Evolutionary conservation across 371 early-diverging fungal species (phyloP).

Genomic region (Apophysomyces ossiformis): DNA sequence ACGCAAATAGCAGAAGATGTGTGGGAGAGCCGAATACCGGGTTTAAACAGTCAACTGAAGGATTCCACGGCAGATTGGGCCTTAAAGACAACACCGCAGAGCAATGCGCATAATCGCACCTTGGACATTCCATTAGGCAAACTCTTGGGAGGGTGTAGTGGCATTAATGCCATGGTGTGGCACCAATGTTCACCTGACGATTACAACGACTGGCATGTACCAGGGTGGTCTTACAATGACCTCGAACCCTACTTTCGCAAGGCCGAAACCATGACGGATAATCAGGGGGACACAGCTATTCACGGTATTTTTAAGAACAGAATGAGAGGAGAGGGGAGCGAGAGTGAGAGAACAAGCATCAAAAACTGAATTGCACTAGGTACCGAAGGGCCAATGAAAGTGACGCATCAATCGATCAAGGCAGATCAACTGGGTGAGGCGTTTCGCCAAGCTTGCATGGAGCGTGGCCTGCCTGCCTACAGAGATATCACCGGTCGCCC

Average conservation of each 20-base stretch:
- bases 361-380: not conserved
- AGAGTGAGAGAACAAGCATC: no score
- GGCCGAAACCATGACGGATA: conserved; percentile 25
- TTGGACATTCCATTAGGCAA: conserved; percentile 38
- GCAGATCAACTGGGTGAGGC: conserved; percentile 5
- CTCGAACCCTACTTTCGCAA: conserved; percentile 28
- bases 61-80: conserved; percentile 27
- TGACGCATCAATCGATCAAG: conserved; percentile 12
- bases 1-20: conserved; percentile 15
- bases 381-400: conserved; percentile 26
- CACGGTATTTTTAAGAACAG: conserved; percentile 13
- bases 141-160: conserved; percentile 43
- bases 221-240: conserved; percentile 25
- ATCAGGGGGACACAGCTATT: not conserved
- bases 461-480: conserved; percentile 21
- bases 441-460: conserved; percentile 28
- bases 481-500: conserved; percentile 25
- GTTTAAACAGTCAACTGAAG: conserved; percentile 24
- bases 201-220: conserved; percentile 26
- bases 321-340: no score
- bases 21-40: conserved; percentile 18
- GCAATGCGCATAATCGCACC: conserved; percentile 17
- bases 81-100: conserved; percentile 17
- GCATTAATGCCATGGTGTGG: conserved; percentile 43
- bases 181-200: conserved; percentile 42